Percentiles rank a stretch among this genome's conserved stretches.
These are phyloP conservation scores for Fomitopsis betulina DNA, from an alignment of 1,284 basidiomycete genomes.

Conservation along the genomic window DNA sequence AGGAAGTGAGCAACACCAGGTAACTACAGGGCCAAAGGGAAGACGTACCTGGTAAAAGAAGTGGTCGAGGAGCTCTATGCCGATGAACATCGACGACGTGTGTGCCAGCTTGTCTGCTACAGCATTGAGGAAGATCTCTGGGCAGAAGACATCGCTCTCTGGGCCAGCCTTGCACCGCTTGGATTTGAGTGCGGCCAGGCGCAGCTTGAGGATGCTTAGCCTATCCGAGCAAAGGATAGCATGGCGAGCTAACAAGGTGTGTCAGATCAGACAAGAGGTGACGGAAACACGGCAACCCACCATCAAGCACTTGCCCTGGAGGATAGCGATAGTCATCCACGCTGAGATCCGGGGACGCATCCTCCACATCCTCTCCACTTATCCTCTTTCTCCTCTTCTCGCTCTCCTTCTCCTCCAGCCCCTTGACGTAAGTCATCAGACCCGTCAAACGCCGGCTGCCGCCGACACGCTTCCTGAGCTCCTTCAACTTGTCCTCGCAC, in stretches of 20 bases:
- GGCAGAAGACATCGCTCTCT: slow-evolving; percentile 85
- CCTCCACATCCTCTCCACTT: slow-evolving; percentile 39
- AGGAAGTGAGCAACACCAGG: neutral
- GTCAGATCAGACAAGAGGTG: neutral
- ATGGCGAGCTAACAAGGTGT: slow-evolving; percentile 68
- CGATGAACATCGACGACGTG: slow-evolving; percentile 98
- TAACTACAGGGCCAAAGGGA: neutral
- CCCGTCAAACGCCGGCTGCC: slow-evolving; percentile 76
- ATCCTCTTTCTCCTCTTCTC: slow-evolving; percentile 56
- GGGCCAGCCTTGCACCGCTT: slow-evolving; percentile 87
- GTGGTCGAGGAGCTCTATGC: slow-evolving; percentile 93
- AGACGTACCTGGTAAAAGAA: slow-evolving; percentile 91
- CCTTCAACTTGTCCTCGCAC: slow-evolving; percentile 84
- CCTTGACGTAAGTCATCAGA: slow-evolving; percentile 80
- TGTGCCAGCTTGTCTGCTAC: slow-evolving; percentile 97
- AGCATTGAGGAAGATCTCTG: slow-evolving; percentile 94
- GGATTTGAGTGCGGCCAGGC: slow-evolving; percentile 80
- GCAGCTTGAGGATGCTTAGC: slow-evolving; percentile 78
- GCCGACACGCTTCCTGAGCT: slow-evolving; percentile 85
- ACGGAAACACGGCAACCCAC: slow-evolving; percentile 39
- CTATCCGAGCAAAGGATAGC: slow-evolving; percentile 86
- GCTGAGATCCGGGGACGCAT: slow-evolving; percentile 34
- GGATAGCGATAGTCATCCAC: slow-evolving; percentile 72
- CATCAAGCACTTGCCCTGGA: slow-evolving; percentile 85
- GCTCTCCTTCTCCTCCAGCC: slow-evolving; percentile 78